A percentile compares a stretch with the other conserved stretches of the same genome.
phyloP scores from a whole-genome alignment of 2,329 filamentous ascomycete species.

The Epichloe festucae region DNA sequence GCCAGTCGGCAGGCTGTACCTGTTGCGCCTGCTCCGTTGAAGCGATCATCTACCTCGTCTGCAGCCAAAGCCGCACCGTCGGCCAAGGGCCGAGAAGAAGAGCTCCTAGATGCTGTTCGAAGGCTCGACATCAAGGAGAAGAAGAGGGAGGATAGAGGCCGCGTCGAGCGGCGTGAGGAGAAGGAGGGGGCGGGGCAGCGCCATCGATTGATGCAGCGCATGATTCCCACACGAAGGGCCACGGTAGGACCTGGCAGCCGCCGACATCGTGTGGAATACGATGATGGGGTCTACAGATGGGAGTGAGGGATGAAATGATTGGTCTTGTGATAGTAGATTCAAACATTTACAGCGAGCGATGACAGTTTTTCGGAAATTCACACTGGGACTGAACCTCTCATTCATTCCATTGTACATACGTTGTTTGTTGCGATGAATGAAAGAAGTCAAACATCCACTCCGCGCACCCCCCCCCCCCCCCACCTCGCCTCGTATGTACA shows the following conservation, averaged over 20 bases:
- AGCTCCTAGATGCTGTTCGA: slow-evolving; percentile 22
- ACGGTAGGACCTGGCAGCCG: slow-evolving; percentile 24
- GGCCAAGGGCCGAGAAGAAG: slow-evolving; percentile 13
- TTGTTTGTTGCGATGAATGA: too few relatives aligned
- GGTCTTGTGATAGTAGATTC: neutral
- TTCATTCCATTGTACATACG: too few relatives aligned
- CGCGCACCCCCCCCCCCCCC: too few relatives aligned
- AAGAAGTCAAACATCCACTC: too few relatives aligned
- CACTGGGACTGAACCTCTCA: neutral
- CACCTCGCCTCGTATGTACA: too few relatives aligned
- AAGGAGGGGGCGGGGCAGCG: slow-evolving; percentile 27
- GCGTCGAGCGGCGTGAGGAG: slow-evolving; percentile 15
- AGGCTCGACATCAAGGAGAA: slow-evolving; percentile 20
- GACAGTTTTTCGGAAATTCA: too few relatives aligned
- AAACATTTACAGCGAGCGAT: too few relatives aligned
- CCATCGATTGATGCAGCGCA: slow-evolving; percentile 26
- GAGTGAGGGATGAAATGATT: slow-evolving; percentile 17
- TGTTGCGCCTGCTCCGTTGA: slow-evolving; percentile 10
- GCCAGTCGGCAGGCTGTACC: slow-evolving; percentile 23
- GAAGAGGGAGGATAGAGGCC: slow-evolving; percentile 16
- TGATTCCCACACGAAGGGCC: slow-evolving; percentile 24
- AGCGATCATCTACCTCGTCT: slow-evolving; percentile 13
- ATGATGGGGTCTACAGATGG: slow-evolving; percentile 26
- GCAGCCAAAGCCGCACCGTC: slow-evolving; percentile 11
- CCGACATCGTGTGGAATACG: slow-evolving; percentile 23